Evolutionary conservation across 2,329 filamentous ascomycete genomes (phyloP).

Genomic region (Penicillium italicum): DNA sequence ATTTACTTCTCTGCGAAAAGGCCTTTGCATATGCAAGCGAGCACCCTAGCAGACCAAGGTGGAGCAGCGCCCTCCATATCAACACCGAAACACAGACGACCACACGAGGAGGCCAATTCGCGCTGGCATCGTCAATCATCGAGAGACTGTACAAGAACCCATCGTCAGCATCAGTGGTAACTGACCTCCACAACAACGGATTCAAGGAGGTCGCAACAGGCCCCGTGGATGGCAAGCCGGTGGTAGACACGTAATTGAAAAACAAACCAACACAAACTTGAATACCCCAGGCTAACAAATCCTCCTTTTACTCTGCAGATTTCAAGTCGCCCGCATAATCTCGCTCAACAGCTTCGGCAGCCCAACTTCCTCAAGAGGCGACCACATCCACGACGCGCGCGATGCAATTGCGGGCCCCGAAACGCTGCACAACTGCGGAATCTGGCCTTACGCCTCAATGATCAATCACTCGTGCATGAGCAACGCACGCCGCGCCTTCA

Average conservation of each 20-base stretch:
- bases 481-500: slow-evolving; percentile 50
- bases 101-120: not conserved
- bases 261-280: not conserved
- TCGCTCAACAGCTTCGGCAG: slow-evolving; percentile 46
- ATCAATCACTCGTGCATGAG: slow-evolving; percentile 53
- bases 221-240: not conserved
- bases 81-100: not conserved
- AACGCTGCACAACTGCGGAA: slow-evolving; percentile 33
- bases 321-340: slow-evolving; percentile 46
- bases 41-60: not conserved
- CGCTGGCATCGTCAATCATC: slow-evolving; percentile 22
- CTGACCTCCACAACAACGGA: slow-evolving; percentile 36
- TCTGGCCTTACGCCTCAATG: slow-evolving; percentile 50
- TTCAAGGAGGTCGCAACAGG: slow-evolving; percentile 4
- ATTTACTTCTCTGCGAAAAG: slow-evolving; percentile 56
- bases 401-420: slow-evolving; percentile 14
- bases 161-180: slow-evolving; percentile 30
- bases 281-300: not conserved
- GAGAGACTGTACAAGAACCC: slow-evolving; percentile 48
- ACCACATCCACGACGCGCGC: not conserved
- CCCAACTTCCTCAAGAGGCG: slow-evolving; percentile 13
- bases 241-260: not conserved
- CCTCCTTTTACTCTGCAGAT: slow-evolving; percentile 31
- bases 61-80: not conserved
- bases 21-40: slow-evolving; percentile 45